Evolutionary conservation across 495 filamentous ascomycete species (phyloP), one percentile per base, ranked within the genome.

Genomic region (Emericellopsis terricola): DNA sequence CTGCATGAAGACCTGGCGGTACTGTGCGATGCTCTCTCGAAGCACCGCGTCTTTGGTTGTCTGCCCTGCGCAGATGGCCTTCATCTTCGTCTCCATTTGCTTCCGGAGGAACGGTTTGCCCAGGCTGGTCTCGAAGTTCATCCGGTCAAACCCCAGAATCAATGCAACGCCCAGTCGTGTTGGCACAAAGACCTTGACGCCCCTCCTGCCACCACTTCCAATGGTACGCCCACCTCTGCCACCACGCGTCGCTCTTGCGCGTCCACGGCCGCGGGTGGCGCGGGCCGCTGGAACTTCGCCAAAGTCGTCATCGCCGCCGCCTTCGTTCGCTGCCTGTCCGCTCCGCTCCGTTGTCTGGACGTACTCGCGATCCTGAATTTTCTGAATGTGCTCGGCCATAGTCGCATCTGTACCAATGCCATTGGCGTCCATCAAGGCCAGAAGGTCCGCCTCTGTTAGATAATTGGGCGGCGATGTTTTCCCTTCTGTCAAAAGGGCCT

Each of bases 331-430:
- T 8, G 33, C 11, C 13, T 13, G 10, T 15, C 23, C 23, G n/a
- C 33, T 23, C 31, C 71, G 69, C n/a, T 68, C 51, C 19, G 73
- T 56, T 2, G 72, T 71, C 28, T 68, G 67, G 16, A 84, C 84
- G 47, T 97, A 97, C 31, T 81, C 59, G 19, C 89, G 62, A 27
- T 86, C 73, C 52, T 94, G 83, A 51, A 97, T 86, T 50, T 91
- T 94, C 28, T 78, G 71, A 47, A 97, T 96, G 50, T 97, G 89
- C 43, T 97, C 89, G 0, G 89, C 87, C 91, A 97, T 97, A 1
- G 89, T 96, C 8, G 89, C 89, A 56, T 97, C 89, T 3, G 89
- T 97, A 11, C 89, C 89, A 44, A 97, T 97, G 8, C 89, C 89
- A 50, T 97, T 96, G 11, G 81, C 87, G 56, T 97, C 91, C 89